Percentiles rank a stretch among this genome's conserved stretches.
Conservation (phyloP, 2,329 filamentous ascomycete species). For the Nigrospora osmanthi region DNA sequence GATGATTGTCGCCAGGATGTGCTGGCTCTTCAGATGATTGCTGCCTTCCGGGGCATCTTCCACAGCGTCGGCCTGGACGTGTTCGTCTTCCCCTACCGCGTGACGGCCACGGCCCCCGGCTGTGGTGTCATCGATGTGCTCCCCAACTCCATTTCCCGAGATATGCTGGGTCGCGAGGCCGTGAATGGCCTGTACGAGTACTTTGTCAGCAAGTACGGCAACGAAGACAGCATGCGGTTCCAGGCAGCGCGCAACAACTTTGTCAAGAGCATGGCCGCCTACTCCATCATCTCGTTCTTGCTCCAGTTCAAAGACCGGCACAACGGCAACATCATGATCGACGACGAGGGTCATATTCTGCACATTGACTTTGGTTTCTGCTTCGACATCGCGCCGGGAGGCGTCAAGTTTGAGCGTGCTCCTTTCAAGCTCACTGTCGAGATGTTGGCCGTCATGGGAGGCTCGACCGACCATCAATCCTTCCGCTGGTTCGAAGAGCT, state of each 20-base stretch:
- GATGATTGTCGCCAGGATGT: conserved; percentile 98
- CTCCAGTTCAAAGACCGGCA: conserved; percentile 98
- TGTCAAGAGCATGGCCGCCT: conserved; percentile 98
- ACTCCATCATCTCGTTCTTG: conserved; percentile 92
- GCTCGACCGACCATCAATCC: conserved; percentile 71
- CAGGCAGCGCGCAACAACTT: conserved; percentile 95
- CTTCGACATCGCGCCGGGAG: conserved; percentile 96
- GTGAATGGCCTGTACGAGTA: conserved; percentile 99
- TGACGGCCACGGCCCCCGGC: conserved; percentile 92
- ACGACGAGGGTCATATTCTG: conserved; percentile 92
- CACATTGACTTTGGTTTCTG: conserved; percentile 99
- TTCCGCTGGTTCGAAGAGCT: conserved; percentile 97
- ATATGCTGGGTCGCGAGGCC: conserved; percentile 96
- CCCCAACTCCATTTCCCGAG: conserved; percentile 93
- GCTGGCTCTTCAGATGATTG: conserved; percentile 93
- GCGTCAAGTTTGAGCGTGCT: conserved; percentile 94
- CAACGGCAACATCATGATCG: conserved; percentile 99
- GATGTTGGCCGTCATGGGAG: conserved; percentile 99
- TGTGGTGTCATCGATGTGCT: conserved; percentile 98
- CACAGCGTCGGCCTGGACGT: conserved; percentile 91
- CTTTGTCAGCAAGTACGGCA: conserved; percentile 94
- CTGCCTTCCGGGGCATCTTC: conserved; percentile 95
- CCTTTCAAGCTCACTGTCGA: conserved; percentile 97
- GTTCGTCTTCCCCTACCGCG: conserved; percentile 93
- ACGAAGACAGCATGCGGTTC: conserved; percentile 89